Evolutionary conservation across 306 rosid species (phyloP).

Genomic region (Carpinus viminea): DNA sequence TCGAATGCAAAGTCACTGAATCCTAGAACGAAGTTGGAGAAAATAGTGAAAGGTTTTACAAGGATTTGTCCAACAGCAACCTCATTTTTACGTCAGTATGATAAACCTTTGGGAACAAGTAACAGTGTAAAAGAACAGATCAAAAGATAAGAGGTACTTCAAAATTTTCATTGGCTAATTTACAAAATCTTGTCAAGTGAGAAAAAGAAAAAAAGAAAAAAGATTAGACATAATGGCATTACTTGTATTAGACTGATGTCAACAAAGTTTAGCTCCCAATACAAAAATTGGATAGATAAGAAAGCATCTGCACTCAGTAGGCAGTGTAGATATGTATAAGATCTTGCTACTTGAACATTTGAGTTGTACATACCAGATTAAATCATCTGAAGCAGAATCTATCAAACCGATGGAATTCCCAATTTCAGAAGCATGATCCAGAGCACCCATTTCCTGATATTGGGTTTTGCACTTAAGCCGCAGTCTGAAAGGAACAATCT

Average conservation of each 20-base stretch:
- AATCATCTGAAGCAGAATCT: constrained; percentile 57
- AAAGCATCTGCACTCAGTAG: not conserved
- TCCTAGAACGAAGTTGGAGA: constrained; percentile 1
- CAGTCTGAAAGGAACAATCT: constrained; percentile 70
- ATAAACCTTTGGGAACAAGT: not conserved
- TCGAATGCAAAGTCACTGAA: constrained; percentile 16
- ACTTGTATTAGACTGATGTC: not conserved
- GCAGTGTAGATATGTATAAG: not conserved
- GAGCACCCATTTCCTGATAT: constrained; percentile 39
- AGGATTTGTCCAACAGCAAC: not conserved
- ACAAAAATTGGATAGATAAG: not conserved
- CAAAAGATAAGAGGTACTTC: not conserved
- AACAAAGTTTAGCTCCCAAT: not conserved
- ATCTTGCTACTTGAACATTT: not conserved
- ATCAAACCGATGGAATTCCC: constrained; percentile 20
- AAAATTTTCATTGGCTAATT: not conserved
- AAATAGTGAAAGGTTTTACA: constrained; percentile 7
- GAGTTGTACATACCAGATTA: constrained; percentile 59
- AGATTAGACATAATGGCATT: not conserved
- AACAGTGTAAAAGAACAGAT: not conserved
- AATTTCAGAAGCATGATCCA: constrained; percentile 20
- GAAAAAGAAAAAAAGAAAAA: not conserved
- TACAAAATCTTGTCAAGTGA: not conserved
- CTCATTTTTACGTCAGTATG: not conserved
- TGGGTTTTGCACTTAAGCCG: constrained; percentile 54